phyloP scores from a whole-genome alignment of 129 eudicot species.

The Ambrosia artemisiifolia region DNA sequence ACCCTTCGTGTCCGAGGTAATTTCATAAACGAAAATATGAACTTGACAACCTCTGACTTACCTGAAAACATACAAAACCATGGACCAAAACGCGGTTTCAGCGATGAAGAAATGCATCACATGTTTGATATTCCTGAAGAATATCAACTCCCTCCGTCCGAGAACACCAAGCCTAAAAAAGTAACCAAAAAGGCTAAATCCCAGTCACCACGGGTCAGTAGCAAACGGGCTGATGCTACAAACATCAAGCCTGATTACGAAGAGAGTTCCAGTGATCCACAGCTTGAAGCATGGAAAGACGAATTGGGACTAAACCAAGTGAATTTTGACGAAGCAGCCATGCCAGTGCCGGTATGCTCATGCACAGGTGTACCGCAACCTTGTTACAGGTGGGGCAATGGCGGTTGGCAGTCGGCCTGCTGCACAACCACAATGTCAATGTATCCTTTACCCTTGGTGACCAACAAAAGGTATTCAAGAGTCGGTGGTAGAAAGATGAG shows the following conservation, averaged over 20 bases:
- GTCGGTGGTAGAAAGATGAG: slow-evolving; percentile 78
- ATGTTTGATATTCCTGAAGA: slow-evolving; percentile 39
- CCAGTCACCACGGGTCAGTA: slow-evolving; percentile 31
- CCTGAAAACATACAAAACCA: slow-evolving; percentile 26
- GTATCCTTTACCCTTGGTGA: slow-evolving; percentile 59
- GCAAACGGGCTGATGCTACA: slow-evolving; percentile 34
- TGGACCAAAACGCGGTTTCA: slow-evolving; percentile 32
- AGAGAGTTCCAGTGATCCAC: slow-evolving; percentile 35
- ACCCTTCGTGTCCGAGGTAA: slow-evolving; percentile 40
- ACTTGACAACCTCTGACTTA: slow-evolving; percentile 28
- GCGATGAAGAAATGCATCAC: slow-evolving; percentile 36
- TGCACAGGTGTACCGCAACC: slow-evolving; percentile 77
- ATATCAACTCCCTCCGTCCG: slow-evolving; percentile 19
- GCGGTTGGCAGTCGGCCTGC: slow-evolving; percentile 84
- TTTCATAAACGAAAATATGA: slow-evolving; percentile 37
- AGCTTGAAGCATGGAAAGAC: slow-evolving; percentile 48
- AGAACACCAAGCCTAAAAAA: slow-evolving; percentile 41
- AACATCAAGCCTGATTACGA: slow-evolving; percentile 32
- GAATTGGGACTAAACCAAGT: slow-evolving; percentile 59
- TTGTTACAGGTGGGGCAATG: slow-evolving; percentile 80
- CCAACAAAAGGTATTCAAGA: slow-evolving; percentile 53
- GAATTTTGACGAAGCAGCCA: slow-evolving; percentile 51
- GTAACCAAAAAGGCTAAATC: slow-evolving; percentile 38
- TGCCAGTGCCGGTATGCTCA: slow-evolving; percentile 78
- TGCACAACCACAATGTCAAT: slow-evolving; percentile 68